Evolutionary conservation across 1,284 basidiomycete species (phyloP).

Genomic region (Cryptococcus floricola): DNA sequence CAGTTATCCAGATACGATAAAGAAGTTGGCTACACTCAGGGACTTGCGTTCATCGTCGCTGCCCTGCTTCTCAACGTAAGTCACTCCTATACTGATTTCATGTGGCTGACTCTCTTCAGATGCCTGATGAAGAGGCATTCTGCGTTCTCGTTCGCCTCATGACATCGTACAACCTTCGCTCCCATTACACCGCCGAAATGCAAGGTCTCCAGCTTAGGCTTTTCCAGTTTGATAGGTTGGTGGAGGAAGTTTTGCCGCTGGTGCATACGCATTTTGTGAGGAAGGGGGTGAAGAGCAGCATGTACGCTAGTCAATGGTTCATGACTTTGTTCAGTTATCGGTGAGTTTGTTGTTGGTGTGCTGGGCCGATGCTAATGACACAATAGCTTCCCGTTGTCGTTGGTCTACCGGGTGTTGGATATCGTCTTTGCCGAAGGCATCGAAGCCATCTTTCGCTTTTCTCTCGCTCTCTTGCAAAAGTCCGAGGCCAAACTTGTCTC

Average conservation of each 20-base stretch:
- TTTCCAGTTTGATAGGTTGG: conserved; percentile 83
- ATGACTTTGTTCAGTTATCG: conserved; percentile 93
- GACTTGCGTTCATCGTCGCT: conserved; percentile 90
- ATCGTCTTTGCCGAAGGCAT: conserved; percentile 89
- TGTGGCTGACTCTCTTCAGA: conserved; percentile 54
- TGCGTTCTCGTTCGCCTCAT: conserved; percentile 94
- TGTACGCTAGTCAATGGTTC: conserved; percentile 97
- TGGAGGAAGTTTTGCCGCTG: conserved; percentile 88
- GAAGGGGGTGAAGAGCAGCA: conserved; percentile 91
- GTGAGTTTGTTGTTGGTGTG: conserved; percentile 50
- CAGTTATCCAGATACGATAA: conserved; percentile 71
- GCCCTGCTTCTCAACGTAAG: conserved; percentile 84
- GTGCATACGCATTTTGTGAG: conserved; percentile 86
- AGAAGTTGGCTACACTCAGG: conserved; percentile 96
- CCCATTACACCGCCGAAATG: conserved; percentile 97
- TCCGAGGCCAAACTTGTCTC: conserved; percentile 75
- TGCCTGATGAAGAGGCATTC: conserved; percentile 98
- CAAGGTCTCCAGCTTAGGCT: conserved; percentile 89
- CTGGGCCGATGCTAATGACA: background rate
- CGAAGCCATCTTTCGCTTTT: conserved; percentile 94
- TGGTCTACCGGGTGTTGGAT: conserved; percentile 87
- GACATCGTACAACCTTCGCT: conserved; percentile 92
- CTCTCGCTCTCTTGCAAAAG: conserved; percentile 76
- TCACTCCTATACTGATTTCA: background rate
- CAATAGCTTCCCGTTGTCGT: conserved; percentile 81